Conservation (phyloP, 2,329 filamentous ascomycete species). For the Hypomyces rosellus region DNA sequence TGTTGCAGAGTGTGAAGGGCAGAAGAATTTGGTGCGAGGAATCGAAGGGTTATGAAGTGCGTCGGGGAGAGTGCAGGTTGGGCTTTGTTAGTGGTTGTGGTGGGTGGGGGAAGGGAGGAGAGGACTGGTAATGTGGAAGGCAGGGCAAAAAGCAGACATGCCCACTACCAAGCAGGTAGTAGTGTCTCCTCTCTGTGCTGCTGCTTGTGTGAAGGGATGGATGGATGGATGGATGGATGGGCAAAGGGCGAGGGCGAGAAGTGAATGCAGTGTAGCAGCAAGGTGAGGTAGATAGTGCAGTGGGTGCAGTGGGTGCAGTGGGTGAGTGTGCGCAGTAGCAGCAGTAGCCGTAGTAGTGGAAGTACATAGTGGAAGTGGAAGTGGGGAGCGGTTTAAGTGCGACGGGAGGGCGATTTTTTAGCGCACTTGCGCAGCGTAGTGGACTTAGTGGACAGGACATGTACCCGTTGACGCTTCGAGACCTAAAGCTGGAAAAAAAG, state of each 20-base stretch:
- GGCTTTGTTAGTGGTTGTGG: neutral
- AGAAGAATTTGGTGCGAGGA: neutral
- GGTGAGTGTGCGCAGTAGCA: too few species aligned
- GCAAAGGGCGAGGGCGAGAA: neutral
- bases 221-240: neutral
- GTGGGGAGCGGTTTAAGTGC: neutral
- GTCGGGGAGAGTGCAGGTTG: neutral
- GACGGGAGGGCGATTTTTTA: neutral
- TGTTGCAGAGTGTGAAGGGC: slow-evolving; percentile 1
- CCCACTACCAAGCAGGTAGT: too few species aligned
- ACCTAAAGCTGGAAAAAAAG: too few species aligned
- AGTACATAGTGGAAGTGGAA: too few species aligned
- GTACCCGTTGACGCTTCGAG: too few species aligned
- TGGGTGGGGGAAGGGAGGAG: neutral
- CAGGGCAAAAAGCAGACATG: neutral
- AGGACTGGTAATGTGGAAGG: neutral
- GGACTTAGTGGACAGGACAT: too few species aligned
- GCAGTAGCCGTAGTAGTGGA: neutral
- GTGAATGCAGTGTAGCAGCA: neutral
- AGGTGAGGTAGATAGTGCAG: too few species aligned
- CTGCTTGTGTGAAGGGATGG: neutral
- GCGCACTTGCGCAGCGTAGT: neutral
- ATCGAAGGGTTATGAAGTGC: neutral
- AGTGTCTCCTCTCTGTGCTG: too few species aligned
- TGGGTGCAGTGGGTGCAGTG: too few species aligned